phyloP scores from a whole-genome alignment of 2,329 filamentous ascomycete species.

The Claviceps digitariae region DNA sequence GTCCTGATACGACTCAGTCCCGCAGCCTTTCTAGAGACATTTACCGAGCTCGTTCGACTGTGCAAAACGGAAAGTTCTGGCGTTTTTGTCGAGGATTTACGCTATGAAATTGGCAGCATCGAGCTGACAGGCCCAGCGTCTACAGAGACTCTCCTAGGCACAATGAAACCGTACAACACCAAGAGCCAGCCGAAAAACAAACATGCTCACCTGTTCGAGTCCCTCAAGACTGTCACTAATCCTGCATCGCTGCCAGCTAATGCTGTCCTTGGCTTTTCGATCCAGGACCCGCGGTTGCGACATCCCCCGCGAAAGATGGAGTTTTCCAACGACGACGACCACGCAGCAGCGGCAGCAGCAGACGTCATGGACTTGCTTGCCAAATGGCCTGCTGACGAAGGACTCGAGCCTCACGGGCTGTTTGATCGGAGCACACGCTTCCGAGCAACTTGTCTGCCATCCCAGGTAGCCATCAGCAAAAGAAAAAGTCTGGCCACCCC shows the following conservation, averaged over 20 bases:
- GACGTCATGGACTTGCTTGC: constrained; percentile 47
- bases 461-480: constrained; percentile 70
- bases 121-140: constrained; percentile 54
- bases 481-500: constrained; percentile 52
- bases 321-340: constrained; percentile 17
- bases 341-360: constrained; percentile 14
- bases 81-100: constrained; percentile 52
- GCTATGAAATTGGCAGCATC: constrained; percentile 52
- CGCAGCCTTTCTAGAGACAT: constrained; percentile 58
- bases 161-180: constrained; percentile 42
- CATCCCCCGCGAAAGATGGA: constrained; percentile 53
- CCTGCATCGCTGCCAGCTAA: constrained; percentile 56
- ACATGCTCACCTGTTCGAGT: constrained; percentile 36
- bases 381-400: constrained; percentile 51
- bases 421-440: constrained; percentile 58
- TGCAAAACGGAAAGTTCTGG: constrained; percentile 47
- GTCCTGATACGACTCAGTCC: constrained; percentile 70
- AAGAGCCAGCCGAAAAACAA: constrained; percentile 15
- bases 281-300: constrained; percentile 66
- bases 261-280: constrained; percentile 56
- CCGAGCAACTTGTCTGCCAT: constrained; percentile 50
- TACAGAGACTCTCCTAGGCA: constrained; percentile 60
- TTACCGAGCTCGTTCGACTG: constrained; percentile 45
- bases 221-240: constrained; percentile 48
- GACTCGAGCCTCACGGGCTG: constrained; percentile 35